Base-by-base conservation (phyloP, 1,284 basidiomycete genomes). In the Cryptococcus floricola region DNA sequence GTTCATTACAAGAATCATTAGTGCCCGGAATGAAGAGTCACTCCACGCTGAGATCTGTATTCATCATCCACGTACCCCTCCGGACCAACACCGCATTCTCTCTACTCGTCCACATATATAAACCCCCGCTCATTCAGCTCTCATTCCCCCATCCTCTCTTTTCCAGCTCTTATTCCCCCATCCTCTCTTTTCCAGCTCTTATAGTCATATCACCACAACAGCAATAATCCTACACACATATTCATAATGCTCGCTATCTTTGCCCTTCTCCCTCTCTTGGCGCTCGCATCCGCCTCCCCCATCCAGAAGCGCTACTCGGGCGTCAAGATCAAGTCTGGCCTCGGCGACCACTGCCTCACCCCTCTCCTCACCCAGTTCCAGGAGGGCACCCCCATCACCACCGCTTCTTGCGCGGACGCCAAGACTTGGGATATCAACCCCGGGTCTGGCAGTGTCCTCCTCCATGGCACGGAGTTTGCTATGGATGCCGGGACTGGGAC, bases 401-500 rank as follows among this genome's bases (percentile, higher is more conserved):
- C 54, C 6, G 41, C 47, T 23, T 51, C 46, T 9, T 60, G 58
- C 46, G 37, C 34, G n/a, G 14, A 38, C 12, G 56, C 56, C 18
- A 43, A 50, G 23, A 51, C 47, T 28, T 64, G 63, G 62, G 58
- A 64, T 54, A 64, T 64, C 56, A 56, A 52, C 45, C 60, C 60
- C 16, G 62, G 62, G 1, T 56, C 53, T 10, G 62, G 62, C 1
- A 54, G 50, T 47, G 48, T 64, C 39, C 50, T 56, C 39, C 28
- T 64, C 9, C 27, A 27, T 23, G 60, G 60, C 2, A 52, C 48
- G 7, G 38, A 38, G 4, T 63, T 58, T 43, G 65, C 62, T 18
- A 48, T 69, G 10, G 67, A 69, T 52, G 67, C 67, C 5, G 67
- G 67, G 7, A 56, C 57, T 10, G 52, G 55, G 25, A 56, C 48